Percentiles rank a stretch among this genome's conserved stretches.
phyloP scores from a whole-genome alignment of 768 basidiomycete species.

The Pulveroboletus sp. region DNA sequence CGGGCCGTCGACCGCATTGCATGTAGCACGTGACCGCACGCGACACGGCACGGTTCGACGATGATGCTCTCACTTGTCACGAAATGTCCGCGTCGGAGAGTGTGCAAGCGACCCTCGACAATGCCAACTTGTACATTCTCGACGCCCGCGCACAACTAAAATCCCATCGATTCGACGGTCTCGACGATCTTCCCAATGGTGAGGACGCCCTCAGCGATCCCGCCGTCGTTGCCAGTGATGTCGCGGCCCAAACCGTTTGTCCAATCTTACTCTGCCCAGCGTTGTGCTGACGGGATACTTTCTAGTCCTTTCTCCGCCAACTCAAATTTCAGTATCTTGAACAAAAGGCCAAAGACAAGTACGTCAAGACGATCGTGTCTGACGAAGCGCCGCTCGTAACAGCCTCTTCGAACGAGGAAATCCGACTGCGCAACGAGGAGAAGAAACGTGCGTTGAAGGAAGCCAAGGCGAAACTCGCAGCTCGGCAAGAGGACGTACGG shows the following conservation, averaged over 20 bases:
- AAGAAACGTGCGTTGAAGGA: conserved; percentile 68
- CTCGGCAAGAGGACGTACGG: conserved; percentile 59
- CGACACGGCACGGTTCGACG: background rate
- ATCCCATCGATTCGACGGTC: conserved; percentile 26
- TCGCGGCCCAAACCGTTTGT: conserved; percentile 54
- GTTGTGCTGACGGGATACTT: conserved; percentile 3
- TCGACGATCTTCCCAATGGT: conserved; percentile 24
- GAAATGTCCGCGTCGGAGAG: conserved; percentile 20
- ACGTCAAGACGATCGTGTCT: conserved; percentile 81
- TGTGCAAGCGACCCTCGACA: conserved; percentile 28
- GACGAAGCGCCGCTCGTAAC: conserved; percentile 81
- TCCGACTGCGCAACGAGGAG: conserved; percentile 54
- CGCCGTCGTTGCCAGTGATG: conserved; percentile 52
- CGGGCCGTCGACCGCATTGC: too few relatives aligned
- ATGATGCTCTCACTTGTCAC: background rate
- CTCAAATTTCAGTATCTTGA: conserved; percentile 89
- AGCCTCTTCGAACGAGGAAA: conserved; percentile 71
- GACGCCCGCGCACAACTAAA: conserved; percentile 21
- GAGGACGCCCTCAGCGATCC: conserved; percentile 45
- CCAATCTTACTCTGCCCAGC: background rate
- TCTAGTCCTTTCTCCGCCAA: conserved; percentile 67
- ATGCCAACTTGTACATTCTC: conserved; percentile 21
- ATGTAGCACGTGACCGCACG: conserved; percentile 11
- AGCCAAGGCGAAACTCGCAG: conserved; percentile 58
- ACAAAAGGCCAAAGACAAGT: conserved; percentile 87